phyloP scores from a whole-genome alignment of 495 filamentous ascomycete genomes.

The Corynascus novoguineensis region DNA sequence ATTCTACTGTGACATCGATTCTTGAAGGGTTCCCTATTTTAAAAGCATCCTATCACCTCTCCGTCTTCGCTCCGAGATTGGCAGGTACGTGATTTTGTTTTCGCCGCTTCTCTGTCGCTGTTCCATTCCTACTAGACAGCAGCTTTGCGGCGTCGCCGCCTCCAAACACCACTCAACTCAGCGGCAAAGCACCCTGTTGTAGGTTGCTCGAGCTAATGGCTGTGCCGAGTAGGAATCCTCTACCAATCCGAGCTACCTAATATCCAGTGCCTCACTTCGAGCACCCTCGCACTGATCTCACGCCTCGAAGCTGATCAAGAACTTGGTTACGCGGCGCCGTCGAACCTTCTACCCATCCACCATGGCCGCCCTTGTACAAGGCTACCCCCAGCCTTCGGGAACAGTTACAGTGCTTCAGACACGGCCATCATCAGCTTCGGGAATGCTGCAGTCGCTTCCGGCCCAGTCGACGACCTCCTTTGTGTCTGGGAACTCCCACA shows the following conservation, averaged over 20 bases:
- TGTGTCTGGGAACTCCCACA: conserved; percentile 47
- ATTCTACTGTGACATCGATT: conserved; percentile 40
- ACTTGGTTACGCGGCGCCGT: background rate
- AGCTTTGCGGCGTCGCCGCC: background rate
- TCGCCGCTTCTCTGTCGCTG: background rate
- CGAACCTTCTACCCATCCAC: conserved; percentile 20
- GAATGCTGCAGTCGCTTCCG: conserved; percentile 52
- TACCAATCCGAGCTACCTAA: background rate
- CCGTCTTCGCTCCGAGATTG: background rate
- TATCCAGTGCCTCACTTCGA: conserved; percentile 10
- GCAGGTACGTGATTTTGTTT: conserved; percentile 5
- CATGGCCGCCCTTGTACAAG: conserved; percentile 91
- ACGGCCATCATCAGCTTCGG: conserved; percentile 65
- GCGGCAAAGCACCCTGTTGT: background rate
- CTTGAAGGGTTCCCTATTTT: conserved; percentile 22
- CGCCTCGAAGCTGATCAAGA: background rate
- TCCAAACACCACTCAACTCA: background rate
- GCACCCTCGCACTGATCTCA: conserved; percentile 14
- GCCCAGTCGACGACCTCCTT: conserved; percentile 53
- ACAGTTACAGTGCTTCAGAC: conserved; percentile 79
- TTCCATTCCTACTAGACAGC: background rate
- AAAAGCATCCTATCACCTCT: background rate
- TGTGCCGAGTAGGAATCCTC: conserved; percentile 6
- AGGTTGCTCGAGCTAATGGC: background rate
- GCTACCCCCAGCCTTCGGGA: conserved; percentile 75